phyloP scores from a whole-genome alignment of 495 filamentous ascomycete genomes.

The Friedmanniomyces endolithicus region DNA sequence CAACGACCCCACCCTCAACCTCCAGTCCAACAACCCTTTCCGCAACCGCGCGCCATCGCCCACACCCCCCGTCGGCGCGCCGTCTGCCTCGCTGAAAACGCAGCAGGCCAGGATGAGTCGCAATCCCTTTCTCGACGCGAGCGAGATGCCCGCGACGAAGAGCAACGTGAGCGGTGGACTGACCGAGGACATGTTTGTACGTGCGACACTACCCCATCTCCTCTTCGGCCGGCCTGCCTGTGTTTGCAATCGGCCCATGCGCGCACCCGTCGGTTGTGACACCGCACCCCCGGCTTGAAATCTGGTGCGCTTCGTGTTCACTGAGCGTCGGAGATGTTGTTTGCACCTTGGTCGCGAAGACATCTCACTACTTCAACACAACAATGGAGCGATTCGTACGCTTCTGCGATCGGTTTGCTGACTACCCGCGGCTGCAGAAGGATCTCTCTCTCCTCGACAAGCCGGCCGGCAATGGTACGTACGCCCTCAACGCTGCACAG shows the following conservation, averaged over 20 bases:
- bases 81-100: slow-evolving; percentile 42
- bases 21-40: slow-evolving; percentile 92
- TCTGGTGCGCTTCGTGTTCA: not conserved
- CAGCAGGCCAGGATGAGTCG: not conserved
- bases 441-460: slow-evolving; percentile 29
- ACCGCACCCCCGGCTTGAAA: not conserved
- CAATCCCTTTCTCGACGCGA: slow-evolving; percentile 83
- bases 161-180: slow-evolving; percentile 39
- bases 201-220: slow-evolving; percentile 28
- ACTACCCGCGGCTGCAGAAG: slow-evolving; percentile 29
- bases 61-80: slow-evolving; percentile 36
- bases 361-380: not conserved
- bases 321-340: not conserved
- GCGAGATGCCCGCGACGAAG: slow-evolving; percentile 31
- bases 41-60: slow-evolving; percentile 78
- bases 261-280: not conserved
- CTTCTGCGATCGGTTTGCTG: slow-evolving; percentile 28
- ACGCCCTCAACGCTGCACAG: not conserved
- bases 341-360: not conserved
- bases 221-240: not conserved
- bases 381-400: slow-evolving; percentile 24
- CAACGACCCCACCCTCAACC: slow-evolving; percentile 25
- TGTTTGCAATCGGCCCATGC: not conserved
- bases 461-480: slow-evolving; percentile 21
- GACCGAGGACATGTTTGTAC: slow-evolving; percentile 82